Conservation (phyloP, 306 rosid genomes). For the Biancaea sappan region DNA sequence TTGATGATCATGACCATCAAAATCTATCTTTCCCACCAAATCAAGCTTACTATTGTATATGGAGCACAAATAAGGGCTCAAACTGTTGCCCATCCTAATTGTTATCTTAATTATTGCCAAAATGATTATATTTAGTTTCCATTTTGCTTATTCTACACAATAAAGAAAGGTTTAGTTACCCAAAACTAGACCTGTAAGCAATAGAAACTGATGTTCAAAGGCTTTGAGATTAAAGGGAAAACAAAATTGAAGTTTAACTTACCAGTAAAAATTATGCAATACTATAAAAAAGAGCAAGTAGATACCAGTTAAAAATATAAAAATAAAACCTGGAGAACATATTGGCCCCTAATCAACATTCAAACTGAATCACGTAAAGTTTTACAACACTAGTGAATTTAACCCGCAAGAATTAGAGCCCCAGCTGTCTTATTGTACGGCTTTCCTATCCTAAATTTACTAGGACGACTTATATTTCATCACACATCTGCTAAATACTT, state of each 20-base stretch:
- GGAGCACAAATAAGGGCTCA: conserved; percentile 46
- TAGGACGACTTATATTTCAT: neutral
- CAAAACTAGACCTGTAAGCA: neutral
- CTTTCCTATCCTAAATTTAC: neutral
- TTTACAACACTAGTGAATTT: neutral
- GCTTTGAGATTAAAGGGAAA: neutral
- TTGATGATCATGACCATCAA: conserved; percentile 30
- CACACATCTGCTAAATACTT: conserved; percentile 23
- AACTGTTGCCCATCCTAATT: conserved; percentile 40
- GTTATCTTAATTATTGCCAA: conserved; percentile 6
- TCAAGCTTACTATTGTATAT: conserved; percentile 2
- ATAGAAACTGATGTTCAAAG: neutral
- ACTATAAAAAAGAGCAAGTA: neutral
- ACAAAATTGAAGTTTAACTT: neutral
- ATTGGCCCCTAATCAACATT: neutral
- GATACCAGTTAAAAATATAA: neutral
- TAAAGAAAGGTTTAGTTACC: conserved; percentile 4
- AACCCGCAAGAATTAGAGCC: neutral
- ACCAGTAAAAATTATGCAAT: neutral
- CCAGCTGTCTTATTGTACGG: neutral
- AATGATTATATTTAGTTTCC: no score
- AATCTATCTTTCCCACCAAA: neutral
- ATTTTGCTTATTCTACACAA: neutral
- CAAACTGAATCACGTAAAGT: neutral
- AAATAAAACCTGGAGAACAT: neutral